Evolutionary conservation across 345 rosid genomes (phyloP).

Genomic region (Syzygium grande): DNA sequence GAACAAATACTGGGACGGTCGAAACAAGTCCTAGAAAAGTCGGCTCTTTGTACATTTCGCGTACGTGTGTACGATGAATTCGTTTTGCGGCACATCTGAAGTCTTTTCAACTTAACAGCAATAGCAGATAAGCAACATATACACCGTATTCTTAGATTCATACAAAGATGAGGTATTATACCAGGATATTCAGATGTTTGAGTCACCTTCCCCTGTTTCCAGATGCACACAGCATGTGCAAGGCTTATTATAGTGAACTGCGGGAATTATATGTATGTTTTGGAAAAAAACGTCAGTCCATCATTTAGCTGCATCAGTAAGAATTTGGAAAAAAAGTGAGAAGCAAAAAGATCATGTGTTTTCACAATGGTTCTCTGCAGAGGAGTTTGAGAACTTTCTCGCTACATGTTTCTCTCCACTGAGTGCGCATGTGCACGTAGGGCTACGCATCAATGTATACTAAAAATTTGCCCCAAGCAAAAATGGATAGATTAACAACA

Average conservation of each 20-base stretch:
- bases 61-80: background rate
- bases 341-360: background rate
- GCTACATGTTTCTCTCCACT: background rate
- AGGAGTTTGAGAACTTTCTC: background rate
- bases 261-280: background rate
- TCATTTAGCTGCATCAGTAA: background rate
- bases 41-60: background rate
- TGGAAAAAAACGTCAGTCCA: background rate
- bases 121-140: background rate
- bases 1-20: slow-evolving; percentile 31
- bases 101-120: background rate
- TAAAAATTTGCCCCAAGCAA: background rate
- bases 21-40: slow-evolving; percentile 5
- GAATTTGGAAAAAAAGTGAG: background rate
- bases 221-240: background rate
- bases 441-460: background rate
- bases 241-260: background rate
- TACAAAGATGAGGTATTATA: background rate
- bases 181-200: background rate
- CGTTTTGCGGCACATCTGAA: background rate
- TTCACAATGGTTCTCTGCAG: too few relatives aligned
- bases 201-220: background rate
- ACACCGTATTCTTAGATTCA: background rate
- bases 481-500: background rate
- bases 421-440: background rate